Percentiles rank a stretch among this genome's conserved stretches.
Evolutionary conservation across 192 early-diverging fungal species (phyloP).

Genomic region (Spizellomyces sp.): DNA sequence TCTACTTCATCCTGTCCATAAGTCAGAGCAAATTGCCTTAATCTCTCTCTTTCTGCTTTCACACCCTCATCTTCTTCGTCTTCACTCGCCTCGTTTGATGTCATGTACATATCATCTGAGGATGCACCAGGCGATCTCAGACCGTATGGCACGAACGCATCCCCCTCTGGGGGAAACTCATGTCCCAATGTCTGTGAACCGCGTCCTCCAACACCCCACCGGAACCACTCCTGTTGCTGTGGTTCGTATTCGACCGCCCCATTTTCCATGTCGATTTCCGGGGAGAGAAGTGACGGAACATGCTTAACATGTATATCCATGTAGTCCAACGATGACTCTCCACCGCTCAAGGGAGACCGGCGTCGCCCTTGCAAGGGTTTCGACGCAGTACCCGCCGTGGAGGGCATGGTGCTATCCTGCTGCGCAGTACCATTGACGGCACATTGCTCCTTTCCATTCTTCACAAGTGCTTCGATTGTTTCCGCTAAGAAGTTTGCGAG

Average conservation of each 20-base stretch:
- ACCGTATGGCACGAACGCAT: neutral
- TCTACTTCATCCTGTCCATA: neutral
- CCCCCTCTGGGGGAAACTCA: neutral
- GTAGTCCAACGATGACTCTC: neutral
- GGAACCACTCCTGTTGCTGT: constrained; percentile 2
- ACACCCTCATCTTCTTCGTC: constrained; percentile 11
- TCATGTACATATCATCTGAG: neutral
- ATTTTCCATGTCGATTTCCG: no score
- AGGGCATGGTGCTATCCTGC: neutral
- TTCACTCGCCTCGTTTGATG: neutral
- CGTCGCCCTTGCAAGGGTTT: neutral
- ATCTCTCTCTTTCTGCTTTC: constrained; percentile 1
- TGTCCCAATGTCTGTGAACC: neutral
- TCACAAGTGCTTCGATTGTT: neutral
- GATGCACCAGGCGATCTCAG: neutral
- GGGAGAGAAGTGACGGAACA: no score
- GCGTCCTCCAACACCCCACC: neutral
- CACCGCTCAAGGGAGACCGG: constrained; percentile 4
- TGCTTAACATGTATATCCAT: neutral
- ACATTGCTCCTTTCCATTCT: neutral
- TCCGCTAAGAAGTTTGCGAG: no score
- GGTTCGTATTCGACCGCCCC: no score
- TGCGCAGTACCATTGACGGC: no score
- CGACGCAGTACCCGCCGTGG: neutral
- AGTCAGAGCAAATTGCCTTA: constrained; percentile 1